phyloP scores from a whole-genome alignment of 495 filamentous ascomycete species.

The Aspergillus saccharolyticus region DNA sequence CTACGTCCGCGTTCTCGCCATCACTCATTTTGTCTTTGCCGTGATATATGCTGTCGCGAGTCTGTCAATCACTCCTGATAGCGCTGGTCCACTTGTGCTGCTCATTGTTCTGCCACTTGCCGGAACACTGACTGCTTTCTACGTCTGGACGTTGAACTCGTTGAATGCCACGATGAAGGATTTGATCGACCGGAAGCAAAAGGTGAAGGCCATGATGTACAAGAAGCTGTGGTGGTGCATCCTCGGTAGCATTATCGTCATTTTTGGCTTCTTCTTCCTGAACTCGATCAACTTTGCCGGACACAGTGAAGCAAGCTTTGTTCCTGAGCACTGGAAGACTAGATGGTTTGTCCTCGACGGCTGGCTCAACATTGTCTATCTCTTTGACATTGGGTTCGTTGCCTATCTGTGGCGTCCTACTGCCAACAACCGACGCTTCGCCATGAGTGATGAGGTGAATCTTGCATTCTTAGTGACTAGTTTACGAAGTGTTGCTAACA shows the following conservation, averaged over 20 bases:
- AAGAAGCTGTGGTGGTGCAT: constrained; percentile 99
- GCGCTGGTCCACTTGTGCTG: constrained; percentile 78
- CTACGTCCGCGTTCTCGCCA: constrained; percentile 84
- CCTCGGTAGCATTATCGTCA: constrained; percentile 82
- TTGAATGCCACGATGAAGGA: constrained; percentile 94
- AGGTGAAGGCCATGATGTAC: constrained; percentile 92
- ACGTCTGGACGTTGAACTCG: constrained; percentile 97
- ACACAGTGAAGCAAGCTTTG: constrained; percentile 74
- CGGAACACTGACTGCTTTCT: constrained; percentile 91
- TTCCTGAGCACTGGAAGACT: constrained; percentile 92
- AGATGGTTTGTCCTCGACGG: constrained; percentile 97
- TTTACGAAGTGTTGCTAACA: constrained; percentile 22
- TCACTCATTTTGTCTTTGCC: constrained; percentile 90
- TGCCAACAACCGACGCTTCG: constrained; percentile 93
- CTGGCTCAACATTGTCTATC: constrained; percentile 95
- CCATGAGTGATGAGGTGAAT: constrained; percentile 92
- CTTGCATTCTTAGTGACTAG: background rate
- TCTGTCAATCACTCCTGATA: constrained; percentile 74
- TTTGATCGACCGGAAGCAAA: constrained; percentile 86
- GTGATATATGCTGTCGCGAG: constrained; percentile 89
- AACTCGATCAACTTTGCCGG: constrained; percentile 93
- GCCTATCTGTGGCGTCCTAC: constrained; percentile 98
- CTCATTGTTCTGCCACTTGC: constrained; percentile 92
- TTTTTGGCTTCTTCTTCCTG: constrained; percentile 94
- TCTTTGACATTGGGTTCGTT: constrained; percentile 84